Percentiles rank a stretch among this genome's conserved stretches.
These are phyloP conservation scores for Craspedostauros australis DNA, from an alignment of 108 stramenopile genomes.

Conservation along the genomic window DNA sequence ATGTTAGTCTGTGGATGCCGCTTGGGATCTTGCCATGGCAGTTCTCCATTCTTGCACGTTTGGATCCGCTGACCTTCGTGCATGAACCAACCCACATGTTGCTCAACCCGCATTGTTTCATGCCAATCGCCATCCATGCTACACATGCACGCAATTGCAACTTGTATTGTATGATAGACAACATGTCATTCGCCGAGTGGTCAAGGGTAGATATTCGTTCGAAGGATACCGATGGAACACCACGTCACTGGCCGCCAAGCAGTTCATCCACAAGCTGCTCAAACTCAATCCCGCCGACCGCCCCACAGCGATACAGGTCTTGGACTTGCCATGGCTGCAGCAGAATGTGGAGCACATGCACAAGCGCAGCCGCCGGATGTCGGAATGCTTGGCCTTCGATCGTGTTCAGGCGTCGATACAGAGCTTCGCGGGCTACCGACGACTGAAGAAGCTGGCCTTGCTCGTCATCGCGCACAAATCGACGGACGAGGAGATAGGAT, in stretches of 20 bases:
- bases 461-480: conserved; percentile 64
- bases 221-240: conserved; percentile 40
- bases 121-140: too few relatives aligned
- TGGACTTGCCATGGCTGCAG: conserved; percentile 31
- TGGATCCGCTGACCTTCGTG: conserved; percentile 8
- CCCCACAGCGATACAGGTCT: conserved; percentile 34
- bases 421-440: conserved; percentile 36
- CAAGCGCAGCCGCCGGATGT: conserved; percentile 1
- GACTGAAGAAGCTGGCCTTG: conserved; percentile 62
- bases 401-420: conserved; percentile 34
- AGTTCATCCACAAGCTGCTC: conserved; percentile 41
- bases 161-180: too few relatives aligned
- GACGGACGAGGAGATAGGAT: conserved; percentile 60
- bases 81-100: too few relatives aligned
- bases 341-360: neutral
- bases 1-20: conserved; percentile 42
- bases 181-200: conserved; percentile 45
- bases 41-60: conserved; percentile 31
- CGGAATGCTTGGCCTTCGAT: conserved; percentile 6
- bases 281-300: conserved; percentile 21
- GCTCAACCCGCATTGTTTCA: too few relatives aligned
- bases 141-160: too few relatives aligned
- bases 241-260: conserved; percentile 26
- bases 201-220: conserved; percentile 35
- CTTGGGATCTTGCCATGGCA: conserved; percentile 31